phyloP scores from a whole-genome alignment of 2,329 filamentous ascomycete species.

The Diaporthe capsici region DNA sequence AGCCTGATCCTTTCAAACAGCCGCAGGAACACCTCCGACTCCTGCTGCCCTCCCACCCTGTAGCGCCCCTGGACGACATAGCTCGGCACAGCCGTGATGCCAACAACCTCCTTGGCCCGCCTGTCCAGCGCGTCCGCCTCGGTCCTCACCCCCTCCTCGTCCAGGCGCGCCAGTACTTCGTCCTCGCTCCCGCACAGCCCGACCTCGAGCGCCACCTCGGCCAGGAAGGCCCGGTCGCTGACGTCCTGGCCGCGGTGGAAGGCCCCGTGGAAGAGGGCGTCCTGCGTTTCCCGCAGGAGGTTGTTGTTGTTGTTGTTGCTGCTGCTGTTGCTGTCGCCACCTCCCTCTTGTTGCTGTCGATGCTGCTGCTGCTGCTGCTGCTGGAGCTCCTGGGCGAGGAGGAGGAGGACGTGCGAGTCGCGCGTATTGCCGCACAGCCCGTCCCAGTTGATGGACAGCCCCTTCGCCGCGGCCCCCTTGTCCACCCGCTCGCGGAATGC shows the following conservation, averaged over 20 bases:
- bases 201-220: constrained; percentile 50
- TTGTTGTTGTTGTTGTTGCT: neutral
- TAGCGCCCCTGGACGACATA: constrained; percentile 79
- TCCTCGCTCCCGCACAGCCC: constrained; percentile 48
- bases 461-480: constrained; percentile 51
- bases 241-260: constrained; percentile 60
- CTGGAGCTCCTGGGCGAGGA: constrained; percentile 53
- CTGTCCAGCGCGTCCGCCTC: constrained; percentile 49
- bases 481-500: constrained; percentile 51
- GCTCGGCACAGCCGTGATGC: constrained; percentile 78
- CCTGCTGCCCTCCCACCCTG: constrained; percentile 80
- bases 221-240: constrained; percentile 56
- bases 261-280: constrained; percentile 57
- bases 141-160: constrained; percentile 47
- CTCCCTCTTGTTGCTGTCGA: neutral
- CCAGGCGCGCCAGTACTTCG: constrained; percentile 46
- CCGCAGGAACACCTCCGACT: constrained; percentile 73
- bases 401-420: constrained; percentile 62
- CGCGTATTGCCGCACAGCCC: constrained; percentile 61
- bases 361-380: neutral
- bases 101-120: constrained; percentile 48
- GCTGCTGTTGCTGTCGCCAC: too few species aligned
- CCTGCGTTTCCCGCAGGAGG: constrained; percentile 51
- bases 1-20: constrained; percentile 72
- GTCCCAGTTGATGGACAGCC: constrained; percentile 57